These are phyloP conservation scores for Pyrus betulifolia DNA, from an alignment of 306 rosid genomes.

Conservation along the genomic window DNA sequence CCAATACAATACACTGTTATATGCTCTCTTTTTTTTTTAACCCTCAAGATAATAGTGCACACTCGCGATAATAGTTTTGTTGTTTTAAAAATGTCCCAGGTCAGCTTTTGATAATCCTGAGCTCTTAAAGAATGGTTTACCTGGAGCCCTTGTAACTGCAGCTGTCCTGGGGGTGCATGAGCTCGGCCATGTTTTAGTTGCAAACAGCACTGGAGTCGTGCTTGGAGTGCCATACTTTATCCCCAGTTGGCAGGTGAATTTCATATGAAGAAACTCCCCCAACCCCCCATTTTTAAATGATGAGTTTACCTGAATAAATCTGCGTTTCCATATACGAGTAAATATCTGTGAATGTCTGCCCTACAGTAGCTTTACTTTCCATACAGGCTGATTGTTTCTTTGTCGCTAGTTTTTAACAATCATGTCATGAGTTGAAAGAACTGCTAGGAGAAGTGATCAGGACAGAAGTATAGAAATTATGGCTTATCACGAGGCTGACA, in stretches of 20 bases:
- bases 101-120: constrained; percentile 82
- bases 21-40: background rate
- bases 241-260: constrained; percentile 97
- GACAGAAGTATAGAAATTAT: background rate
- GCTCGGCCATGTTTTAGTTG: constrained; percentile 65
- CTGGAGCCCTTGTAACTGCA: constrained; percentile 83
- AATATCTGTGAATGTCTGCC: background rate
- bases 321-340: background rate
- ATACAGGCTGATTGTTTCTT: background rate
- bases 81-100: constrained; percentile 39
- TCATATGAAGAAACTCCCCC: background rate
- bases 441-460: background rate
- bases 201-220: constrained; percentile 53
- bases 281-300: background rate
- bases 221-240: constrained; percentile 90
- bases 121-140: constrained; percentile 77
- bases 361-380: background rate
- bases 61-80: constrained; percentile 21
- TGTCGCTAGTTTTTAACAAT: background rate
- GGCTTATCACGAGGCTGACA: background rate
- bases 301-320: background rate
- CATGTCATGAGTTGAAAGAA: background rate
- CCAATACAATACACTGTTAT: background rate
- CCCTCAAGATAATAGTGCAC: background rate
- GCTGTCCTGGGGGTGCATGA: constrained; percentile 78